phyloP scores from a whole-genome alignment of 192 early-diverging fungal species.

The Lunasporangiospora selenospora region DNA sequence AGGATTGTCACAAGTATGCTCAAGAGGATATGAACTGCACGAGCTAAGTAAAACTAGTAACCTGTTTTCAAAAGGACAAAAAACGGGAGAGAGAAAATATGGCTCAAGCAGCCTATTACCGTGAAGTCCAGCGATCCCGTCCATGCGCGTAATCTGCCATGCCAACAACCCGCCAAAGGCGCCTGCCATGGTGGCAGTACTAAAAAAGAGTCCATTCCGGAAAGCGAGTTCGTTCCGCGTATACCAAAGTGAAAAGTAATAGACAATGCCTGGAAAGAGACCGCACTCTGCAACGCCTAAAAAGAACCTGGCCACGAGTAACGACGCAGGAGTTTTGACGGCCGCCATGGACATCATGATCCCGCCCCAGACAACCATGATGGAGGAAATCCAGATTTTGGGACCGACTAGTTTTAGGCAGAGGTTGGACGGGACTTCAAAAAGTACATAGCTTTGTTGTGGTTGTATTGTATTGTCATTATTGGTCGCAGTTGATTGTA shows the following conservation, averaged over 20 bases:
- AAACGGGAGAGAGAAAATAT: too few species aligned
- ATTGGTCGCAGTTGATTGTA: too few species aligned
- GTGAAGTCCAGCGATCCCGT: slow-evolving; percentile 41
- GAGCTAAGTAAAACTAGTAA: too few species aligned
- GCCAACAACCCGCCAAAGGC: slow-evolving; percentile 63
- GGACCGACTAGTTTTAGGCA: not conserved
- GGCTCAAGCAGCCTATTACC: slow-evolving; percentile 32
- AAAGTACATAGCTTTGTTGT: slow-evolving; percentile 63
- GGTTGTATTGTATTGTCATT: too few species aligned
- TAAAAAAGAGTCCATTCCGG: slow-evolving; percentile 51
- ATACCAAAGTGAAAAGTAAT: slow-evolving; percentile 52
- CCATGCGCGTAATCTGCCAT: slow-evolving; percentile 58
- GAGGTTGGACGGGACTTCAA: slow-evolving; percentile 72
- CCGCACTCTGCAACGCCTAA: slow-evolving; percentile 57
- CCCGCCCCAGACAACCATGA: not conserved
- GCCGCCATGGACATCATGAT: not conserved
- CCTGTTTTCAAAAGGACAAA: too few species aligned
- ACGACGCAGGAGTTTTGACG: slow-evolving; percentile 11
- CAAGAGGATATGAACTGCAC: too few species aligned
- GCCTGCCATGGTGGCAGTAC: slow-evolving; percentile 47
- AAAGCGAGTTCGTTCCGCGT: slow-evolving; percentile 51
- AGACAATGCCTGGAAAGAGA: slow-evolving; percentile 45
- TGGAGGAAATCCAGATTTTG: not conserved
- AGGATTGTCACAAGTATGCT: too few species aligned
- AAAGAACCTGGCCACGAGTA: slow-evolving; percentile 55